These are phyloP conservation scores for Bruguiera hainesii DNA, from an alignment of 441 rosid genomes.

Conservation along the genomic window DNA sequence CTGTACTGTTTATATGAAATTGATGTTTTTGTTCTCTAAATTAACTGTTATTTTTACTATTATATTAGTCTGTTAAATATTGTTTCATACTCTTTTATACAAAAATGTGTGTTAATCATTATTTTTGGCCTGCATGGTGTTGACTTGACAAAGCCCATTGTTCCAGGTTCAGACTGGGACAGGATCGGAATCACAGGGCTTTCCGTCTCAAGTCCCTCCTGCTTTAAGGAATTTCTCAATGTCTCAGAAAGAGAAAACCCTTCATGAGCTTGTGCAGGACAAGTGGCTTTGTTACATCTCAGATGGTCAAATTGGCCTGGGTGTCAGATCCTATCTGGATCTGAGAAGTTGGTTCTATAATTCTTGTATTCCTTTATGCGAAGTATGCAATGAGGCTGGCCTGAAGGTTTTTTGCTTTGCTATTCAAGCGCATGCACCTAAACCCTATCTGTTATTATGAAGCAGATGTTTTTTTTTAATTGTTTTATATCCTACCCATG, in stretches of 20 bases:
- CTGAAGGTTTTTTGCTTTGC: conserved; percentile 52
- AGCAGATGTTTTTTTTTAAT: too few species aligned
- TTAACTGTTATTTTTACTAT: too few species aligned
- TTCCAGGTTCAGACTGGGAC: conserved; percentile 42
- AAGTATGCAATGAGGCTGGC: conserved; percentile 89
- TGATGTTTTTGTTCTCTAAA: too few species aligned
- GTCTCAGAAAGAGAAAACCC: conserved; percentile 79
- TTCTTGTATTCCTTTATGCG: conserved; percentile 69
- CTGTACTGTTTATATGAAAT: too few species aligned
- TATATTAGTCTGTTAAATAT: too few species aligned
- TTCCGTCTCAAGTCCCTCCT: conserved; percentile 47
- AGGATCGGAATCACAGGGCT: conserved; percentile 39
- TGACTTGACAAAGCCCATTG: conserved; percentile 15
- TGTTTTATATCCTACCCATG: neutral
- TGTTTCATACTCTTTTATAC: too few species aligned
- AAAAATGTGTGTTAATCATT: neutral
- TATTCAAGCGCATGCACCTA: neutral
- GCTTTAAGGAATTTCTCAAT: conserved; percentile 77
- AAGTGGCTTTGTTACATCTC: conserved; percentile 62
- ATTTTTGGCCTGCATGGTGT: neutral
- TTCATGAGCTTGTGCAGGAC: conserved; percentile 61
- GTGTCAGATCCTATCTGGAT: conserved; percentile 77
- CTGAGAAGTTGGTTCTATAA: conserved; percentile 73
- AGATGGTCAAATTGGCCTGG: conserved; percentile 70
- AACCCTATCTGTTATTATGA: conserved; percentile 2